Evolutionary conservation across 257 asterid species (phyloP), one percentile per base, ranked within the genome.

Genomic region (Solanum pinnatisectum): DNA sequence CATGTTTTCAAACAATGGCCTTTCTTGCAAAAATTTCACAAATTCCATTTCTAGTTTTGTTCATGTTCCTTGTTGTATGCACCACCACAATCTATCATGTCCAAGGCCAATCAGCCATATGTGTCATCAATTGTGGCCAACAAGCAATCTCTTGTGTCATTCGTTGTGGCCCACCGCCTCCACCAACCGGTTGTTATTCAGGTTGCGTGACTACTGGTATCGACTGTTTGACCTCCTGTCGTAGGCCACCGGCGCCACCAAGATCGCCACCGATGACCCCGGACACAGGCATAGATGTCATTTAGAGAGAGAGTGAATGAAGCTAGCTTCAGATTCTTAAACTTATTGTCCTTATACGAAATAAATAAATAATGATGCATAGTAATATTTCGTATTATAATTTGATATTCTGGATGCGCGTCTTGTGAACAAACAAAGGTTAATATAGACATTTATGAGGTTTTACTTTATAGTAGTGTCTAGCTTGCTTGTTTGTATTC

Each of bases 111-210:
- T 1, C 36, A 27, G 68, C 70, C 12, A 14, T 13, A 16, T 70
- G 88, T 42, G 44, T 86, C 67, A 86, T 74, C 68, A 35, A 70
- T 42, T 86, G 88, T 52, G 49, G 88, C 46, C 83, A 86, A 70
- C 44, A 70, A 86, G 77, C 59, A 18, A n/a, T 16, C 49, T 27
- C 52, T 27, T 86, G 88, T 40, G 12, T 42, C 23, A 36, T 52
- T n/a, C 27, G 42, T 23, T 86, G 88, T 49, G 83, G 83, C 27
- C 60, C 83, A 9, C 30, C 39, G 5, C 44, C 77, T 16, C 88
- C 42, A 7, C 52, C 77, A 2, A 6, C 20, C 22, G 33, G 88
- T 16, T 90, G 92, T 83, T 78, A 37, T 82, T 33, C 71, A 23
- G 46, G 36, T 16, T 90, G 92, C 42, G 27, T 63, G 15, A 44